Evolutionary conservation across 2,329 filamentous ascomycete genomes (phyloP).

Genomic region (Tympanopsis confertula): DNA sequence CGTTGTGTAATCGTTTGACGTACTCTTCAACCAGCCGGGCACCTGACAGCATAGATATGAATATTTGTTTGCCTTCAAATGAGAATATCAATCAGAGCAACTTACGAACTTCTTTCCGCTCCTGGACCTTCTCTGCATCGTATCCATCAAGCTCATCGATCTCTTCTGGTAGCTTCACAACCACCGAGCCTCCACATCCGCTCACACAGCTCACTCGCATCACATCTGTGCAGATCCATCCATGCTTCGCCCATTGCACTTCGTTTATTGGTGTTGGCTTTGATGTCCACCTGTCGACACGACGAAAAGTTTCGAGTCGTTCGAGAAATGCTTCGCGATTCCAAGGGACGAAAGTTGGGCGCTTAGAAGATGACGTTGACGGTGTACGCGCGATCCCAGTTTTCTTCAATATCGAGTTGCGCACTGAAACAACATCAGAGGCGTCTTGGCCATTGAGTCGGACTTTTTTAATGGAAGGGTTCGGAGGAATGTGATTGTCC

Average conservation of each 20-base stretch:
- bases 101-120: background rate
- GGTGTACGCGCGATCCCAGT: background rate
- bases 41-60: background rate
- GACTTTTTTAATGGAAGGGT: slow-evolving; percentile 1
- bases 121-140: background rate
- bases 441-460: background rate
- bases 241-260: slow-evolving; percentile 9
- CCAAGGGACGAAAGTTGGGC: slow-evolving; percentile 9
- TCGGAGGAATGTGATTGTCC: slow-evolving; percentile 3
- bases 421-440: background rate
- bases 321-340: slow-evolving; percentile 7
- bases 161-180: slow-evolving; percentile 5
- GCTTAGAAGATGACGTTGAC: slow-evolving; percentile 2
- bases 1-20: background rate
- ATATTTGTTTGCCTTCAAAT: too few relatives aligned
- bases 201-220: slow-evolving; percentile 8
- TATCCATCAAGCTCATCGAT: background rate
- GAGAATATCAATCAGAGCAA: too few relatives aligned
- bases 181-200: slow-evolving; percentile 7
- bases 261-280: slow-evolving; percentile 9
- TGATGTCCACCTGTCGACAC: slow-evolving; percentile 8
- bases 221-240: slow-evolving; percentile 8
- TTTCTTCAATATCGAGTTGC: background rate
- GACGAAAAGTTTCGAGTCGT: slow-evolving; percentile 7
- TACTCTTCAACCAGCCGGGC: background rate